Base-by-base conservation (phyloP, 1,139 yeast genomes). In the Geotrichum candidum region DNA sequence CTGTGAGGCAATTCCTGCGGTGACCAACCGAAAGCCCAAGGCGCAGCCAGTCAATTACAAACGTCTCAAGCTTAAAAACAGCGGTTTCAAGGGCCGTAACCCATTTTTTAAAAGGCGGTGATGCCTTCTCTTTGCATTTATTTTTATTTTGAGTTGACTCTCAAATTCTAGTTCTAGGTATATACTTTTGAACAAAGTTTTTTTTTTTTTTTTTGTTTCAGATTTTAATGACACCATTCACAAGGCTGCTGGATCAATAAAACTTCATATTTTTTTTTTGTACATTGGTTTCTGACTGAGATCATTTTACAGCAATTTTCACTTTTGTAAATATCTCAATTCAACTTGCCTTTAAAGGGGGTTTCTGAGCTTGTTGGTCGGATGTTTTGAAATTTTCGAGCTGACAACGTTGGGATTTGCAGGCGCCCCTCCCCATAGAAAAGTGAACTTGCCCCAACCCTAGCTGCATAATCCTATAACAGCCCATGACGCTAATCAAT, bases 41-140 rank as follows among this genome's bases (percentile, higher is more conserved):
- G 56, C 27, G 29, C 67, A 63, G 31, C 65, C 62, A 18, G 66
- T 65, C 38, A 70, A 70, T 54, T 70, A 65, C 61, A 62, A 65
- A 51, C 62, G 69, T 0, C 63, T 68, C 29, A 70, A 70, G 57
- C 65, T 67, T 13, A 63, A 63, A 22, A 70, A 70, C 55, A 62
- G 67, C n/a, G 72, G 72, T 2, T 66, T 60, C 61, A 69, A 69
- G 46, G 57, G 53, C 45, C 54, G 41, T 29, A 60, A 63, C 25
- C 55, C 56, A n/a, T 65, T 61, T 22, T 65, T 62, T 50, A 59
- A 61, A 22, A 60, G 59, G 54, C 59, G 64, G 38, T 54, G 64
- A 51, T 55, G n/a, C 18, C 10, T 33, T 33, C 18, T 38, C 10
- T 41, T 41, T 41, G 48, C 48, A 41, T 41, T 41, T 41, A 18